A percentile compares a stretch with the other conserved stretches of the same genome.
Evolutionary conservation across 306 rosid species (phyloP).

Genomic region (Vigna reflexopilosa): DNA sequence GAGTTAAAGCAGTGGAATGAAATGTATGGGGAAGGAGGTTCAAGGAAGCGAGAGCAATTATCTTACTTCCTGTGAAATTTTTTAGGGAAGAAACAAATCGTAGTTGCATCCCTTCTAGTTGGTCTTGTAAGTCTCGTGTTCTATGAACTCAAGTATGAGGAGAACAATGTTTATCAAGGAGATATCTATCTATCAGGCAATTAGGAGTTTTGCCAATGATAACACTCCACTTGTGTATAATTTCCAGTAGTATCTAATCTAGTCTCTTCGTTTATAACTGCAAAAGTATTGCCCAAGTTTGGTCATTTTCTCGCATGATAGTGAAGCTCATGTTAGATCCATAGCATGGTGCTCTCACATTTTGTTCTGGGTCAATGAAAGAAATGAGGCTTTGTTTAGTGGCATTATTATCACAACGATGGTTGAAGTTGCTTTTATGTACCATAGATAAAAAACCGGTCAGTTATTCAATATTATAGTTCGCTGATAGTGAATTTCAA

Average conservation of each 20-base stretch:
- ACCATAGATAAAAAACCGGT: neutral
- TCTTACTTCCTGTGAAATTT: conserved; percentile 73
- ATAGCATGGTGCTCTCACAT: conserved; percentile 12
- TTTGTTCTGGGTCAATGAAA: neutral
- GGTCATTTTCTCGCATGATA: conserved; percentile 9
- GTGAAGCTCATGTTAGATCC: conserved; percentile 32
- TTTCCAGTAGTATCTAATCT: conserved; percentile 26
- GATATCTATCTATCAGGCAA: neutral
- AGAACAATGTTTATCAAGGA: neutral
- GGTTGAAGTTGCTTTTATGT: neutral
- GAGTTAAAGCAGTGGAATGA: conserved; percentile 95
- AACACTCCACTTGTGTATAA: conserved; percentile 20
- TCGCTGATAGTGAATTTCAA: neutral
- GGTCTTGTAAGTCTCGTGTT: conserved; percentile 23
- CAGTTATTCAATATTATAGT: neutral
- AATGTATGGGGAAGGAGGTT: conserved; percentile 87
- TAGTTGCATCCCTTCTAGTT: conserved; percentile 27
- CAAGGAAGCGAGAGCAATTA: conserved; percentile 81
- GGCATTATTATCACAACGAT: neutral
- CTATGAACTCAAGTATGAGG: neutral
- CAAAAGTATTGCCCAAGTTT: conserved; percentile 25
- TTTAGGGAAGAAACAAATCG: neutral
- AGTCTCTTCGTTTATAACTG: conserved; percentile 26
- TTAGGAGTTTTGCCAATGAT: conserved; percentile 20
- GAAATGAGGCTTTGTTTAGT: neutral